A percentile compares a stretch with the other conserved stretches of the same genome.
Evolutionary conservation across 345 rosid species (phyloP).

Genomic region (Cardiospermum halicacabum): DNA sequence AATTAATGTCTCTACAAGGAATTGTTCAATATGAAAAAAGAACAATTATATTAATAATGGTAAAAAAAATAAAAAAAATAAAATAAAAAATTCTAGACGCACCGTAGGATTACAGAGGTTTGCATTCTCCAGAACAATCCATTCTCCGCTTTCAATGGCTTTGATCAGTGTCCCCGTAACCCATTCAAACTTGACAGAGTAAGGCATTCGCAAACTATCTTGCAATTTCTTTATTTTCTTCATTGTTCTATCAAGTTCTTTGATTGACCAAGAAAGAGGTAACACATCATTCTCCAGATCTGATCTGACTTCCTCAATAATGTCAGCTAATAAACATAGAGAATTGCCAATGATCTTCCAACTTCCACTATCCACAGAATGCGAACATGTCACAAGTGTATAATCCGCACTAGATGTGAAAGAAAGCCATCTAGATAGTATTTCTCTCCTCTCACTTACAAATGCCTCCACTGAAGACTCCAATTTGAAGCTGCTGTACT

Average conservation of each 20-base stretch:
- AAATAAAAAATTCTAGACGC: constrained; percentile 16
- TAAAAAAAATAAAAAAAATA: background rate
- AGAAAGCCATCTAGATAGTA: constrained; percentile 62
- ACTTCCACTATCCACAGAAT: constrained; percentile 23
- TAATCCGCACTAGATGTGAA: constrained; percentile 43
- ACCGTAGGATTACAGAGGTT: constrained; percentile 98
- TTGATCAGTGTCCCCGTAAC: constrained; percentile 69
- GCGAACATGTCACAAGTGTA: constrained; percentile 31
- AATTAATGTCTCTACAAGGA: background rate
- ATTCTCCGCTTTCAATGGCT: constrained; percentile 95
- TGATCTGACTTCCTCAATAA: constrained; percentile 42
- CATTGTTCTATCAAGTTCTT: constrained; percentile 44
- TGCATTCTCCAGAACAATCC: constrained; percentile 90
- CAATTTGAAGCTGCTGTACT: constrained; percentile 53
- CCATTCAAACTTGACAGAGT: constrained; percentile 91
- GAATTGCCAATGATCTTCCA: constrained; percentile 30
- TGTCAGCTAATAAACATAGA: constrained; percentile 44
- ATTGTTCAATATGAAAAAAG: background rate
- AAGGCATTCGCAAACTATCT: constrained; percentile 32
- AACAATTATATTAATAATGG: background rate
- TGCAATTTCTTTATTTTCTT: constrained; percentile 55
- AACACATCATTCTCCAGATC: constrained; percentile 34
- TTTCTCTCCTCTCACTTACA: constrained; percentile 32
- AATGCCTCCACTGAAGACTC: constrained; percentile 41
- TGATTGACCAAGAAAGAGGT: constrained; percentile 44